Evolutionary conservation across 78 protist species (phyloP), one percentile per base, ranked within the genome.

Genomic region (Speleostelium caveatum): DNA sequence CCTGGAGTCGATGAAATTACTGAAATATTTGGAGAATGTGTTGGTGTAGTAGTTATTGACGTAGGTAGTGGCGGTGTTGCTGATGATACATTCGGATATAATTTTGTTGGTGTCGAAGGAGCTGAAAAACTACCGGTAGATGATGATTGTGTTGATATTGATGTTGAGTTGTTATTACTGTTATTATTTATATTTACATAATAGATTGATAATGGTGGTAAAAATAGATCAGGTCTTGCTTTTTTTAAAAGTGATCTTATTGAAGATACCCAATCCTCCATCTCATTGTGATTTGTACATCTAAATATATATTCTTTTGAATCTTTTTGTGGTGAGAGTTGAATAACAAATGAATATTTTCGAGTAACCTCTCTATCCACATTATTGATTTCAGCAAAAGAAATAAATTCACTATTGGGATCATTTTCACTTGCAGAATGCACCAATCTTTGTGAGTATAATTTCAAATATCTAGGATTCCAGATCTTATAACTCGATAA

Each of bases 261-360:
- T 24, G 72, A 59, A 30, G 71, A 22, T 1, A 83, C 59, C 91
- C 91, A 83, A 36, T 83, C 91, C 7, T 83, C 91, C 55, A 42
- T 49, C 32, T 83, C 91, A 12, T n/a, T 69, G 56, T 83, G 91
- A 69, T 69, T 83, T 28, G 68, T 83, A 69, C 91, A 83, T 42
- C 91, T 35, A 69, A 83, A 83, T 10, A 83, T 62, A 42, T 69
- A 68, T 41, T 83, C 91, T 35, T 60, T 53, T 67, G 51, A 59
- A 26, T 79, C 73, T 35, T 22, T 51, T 14, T 6, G 10, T 14
- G 53, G 53, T 45, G 6, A 14, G 6, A 45, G 53, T 14, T 6
- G 6, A 16, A 83, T 69, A 36, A 83, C 35, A 41, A 83, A 83
- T 5, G 75, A 42, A 69, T 83, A 83, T 59, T 69, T 69, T 45